Conservation (phyloP, 768 basidiomycete species). For the Boletus speciosus region DNA sequence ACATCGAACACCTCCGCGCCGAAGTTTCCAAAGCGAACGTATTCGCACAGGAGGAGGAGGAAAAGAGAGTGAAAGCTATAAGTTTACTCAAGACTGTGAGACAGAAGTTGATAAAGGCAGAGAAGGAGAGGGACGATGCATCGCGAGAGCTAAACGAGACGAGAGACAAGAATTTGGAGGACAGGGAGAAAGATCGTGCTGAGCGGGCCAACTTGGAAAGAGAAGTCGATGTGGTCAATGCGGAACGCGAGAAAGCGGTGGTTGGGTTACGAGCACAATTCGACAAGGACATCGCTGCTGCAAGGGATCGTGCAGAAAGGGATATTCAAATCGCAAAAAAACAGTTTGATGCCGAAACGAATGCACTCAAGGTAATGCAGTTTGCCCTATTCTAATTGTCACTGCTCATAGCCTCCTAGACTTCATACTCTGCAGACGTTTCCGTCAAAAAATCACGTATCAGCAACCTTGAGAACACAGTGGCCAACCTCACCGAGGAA, state of each 20-base stretch:
- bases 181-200: slow-evolving; percentile 40
- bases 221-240: slow-evolving; percentile 59
- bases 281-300: slow-evolving; percentile 61
- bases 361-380: slow-evolving; percentile 61
- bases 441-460: slow-evolving; percentile 59
- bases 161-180: slow-evolving; percentile 52
- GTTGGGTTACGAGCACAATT: slow-evolving; percentile 61
- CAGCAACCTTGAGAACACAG: slow-evolving; percentile 61
- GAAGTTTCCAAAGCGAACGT: slow-evolving; percentile 62
- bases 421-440: slow-evolving; percentile 64
- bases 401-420: slow-evolving; percentile 39
- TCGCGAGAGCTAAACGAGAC: slow-evolving; percentile 51
- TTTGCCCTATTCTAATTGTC: slow-evolving; percentile 4
- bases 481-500: slow-evolving; percentile 66
- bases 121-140: slow-evolving; percentile 87
- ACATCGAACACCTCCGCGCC: slow-evolving; percentile 54
- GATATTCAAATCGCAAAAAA: slow-evolving; percentile 62
- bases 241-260: slow-evolving; percentile 61
- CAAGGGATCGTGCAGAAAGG: slow-evolving; percentile 70
- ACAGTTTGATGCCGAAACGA: slow-evolving; percentile 75
- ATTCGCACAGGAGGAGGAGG: slow-evolving; percentile 88
- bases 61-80: slow-evolving; percentile 93
- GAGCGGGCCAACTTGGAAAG: slow-evolving; percentile 54
- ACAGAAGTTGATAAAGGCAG: slow-evolving; percentile 93
- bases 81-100: slow-evolving; percentile 91